Evolutionary conservation across 805 yeast species (phyloP), one percentile per base, ranked within the genome.

Genomic region (Yarrowia hollandica): DNA sequence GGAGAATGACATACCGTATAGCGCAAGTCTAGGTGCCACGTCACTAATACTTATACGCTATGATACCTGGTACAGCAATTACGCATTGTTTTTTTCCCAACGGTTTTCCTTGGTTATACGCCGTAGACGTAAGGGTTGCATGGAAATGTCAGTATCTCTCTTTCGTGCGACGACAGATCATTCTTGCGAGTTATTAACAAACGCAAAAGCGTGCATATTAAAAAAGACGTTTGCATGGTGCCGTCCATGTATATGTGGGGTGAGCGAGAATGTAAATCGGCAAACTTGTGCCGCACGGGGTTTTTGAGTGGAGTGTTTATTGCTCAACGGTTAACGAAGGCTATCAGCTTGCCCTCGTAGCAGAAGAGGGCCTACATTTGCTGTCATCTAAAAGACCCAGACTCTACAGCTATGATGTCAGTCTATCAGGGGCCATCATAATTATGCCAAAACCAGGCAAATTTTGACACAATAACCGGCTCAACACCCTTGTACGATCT

Each of bases 41-140:
- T n/a, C n/a, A n/a, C n/a, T n/a, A n/a, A n/a, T n/a, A n/a, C n/a
- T n/a, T n/a, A n/a, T n/a, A n/a, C n/a, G n/a, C n/a, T n/a, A n/a
- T n/a, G n/a, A n/a, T n/a, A n/a, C n/a, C n/a, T n/a, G n/a, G n/a
- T n/a, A n/a, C n/a, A n/a, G n/a, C n/a, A n/a, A n/a, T n/a, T n/a
- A n/a, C n/a, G n/a, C n/a, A n/a, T n/a, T n/a, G n/a, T n/a, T n/a
- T 39, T 39, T 25, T 11, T 16, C 4, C 42, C 33, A 41, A 41
- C 48, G 48, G 48, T 25, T 26, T 26, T 39, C 30, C 16, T 33
- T n/a, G 1, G 5, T 21, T 41, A 25, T 41, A 41, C 48, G 48
- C 48, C 48, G 10, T 14, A 41, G 48, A 41, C 33, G 48, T 41
- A 41, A 41, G 48, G 48, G 48, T 26, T 41, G 48, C 48, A 41